These are phyloP conservation scores for Neoascochyta sp. DNA, from an alignment of 2,329 filamentous ascomycete species.

Conservation along the genomic window DNA sequence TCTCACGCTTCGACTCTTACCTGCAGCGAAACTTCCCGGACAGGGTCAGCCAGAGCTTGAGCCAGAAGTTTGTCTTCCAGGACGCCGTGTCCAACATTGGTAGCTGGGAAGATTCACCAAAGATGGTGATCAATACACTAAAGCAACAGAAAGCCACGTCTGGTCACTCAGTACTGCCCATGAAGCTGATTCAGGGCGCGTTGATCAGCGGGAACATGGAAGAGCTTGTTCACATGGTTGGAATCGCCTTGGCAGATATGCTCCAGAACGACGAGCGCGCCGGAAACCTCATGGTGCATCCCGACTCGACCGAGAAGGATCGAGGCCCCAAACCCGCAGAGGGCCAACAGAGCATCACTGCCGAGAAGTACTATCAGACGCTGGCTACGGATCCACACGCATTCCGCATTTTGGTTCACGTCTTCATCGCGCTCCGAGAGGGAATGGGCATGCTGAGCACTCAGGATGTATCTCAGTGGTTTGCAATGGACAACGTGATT, in stretches of 20 bases:
- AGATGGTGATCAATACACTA: slow-evolving; percentile 57
- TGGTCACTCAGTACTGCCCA: slow-evolving; percentile 59
- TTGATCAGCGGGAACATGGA: slow-evolving; percentile 61
- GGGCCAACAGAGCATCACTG: slow-evolving; percentile 16
- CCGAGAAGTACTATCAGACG: slow-evolving; percentile 25
- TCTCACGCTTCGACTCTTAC: slow-evolving; percentile 74
- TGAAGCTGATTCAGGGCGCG: slow-evolving; percentile 73
- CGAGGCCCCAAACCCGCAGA: slow-evolving; percentile 17
- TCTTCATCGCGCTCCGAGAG: slow-evolving; percentile 63
- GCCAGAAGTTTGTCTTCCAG: slow-evolving; percentile 59
- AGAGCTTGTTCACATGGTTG: slow-evolving; percentile 44
- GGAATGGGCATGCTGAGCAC: slow-evolving; percentile 30
- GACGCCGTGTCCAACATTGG: slow-evolving; percentile 63
- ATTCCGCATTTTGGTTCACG: slow-evolving; percentile 46
- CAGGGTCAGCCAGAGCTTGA: slow-evolving; percentile 52
- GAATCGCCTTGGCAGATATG: slow-evolving; percentile 42
- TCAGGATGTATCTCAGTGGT: slow-evolving; percentile 26
- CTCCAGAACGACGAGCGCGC: slow-evolving; percentile 26
- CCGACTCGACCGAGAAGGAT: slow-evolving; percentile 18
- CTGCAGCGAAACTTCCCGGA: slow-evolving; percentile 53
- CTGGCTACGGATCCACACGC: slow-evolving; percentile 43
- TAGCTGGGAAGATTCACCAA: slow-evolving; percentile 50
- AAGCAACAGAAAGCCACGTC: slow-evolving; percentile 55
- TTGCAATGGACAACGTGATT: slow-evolving; percentile 66
- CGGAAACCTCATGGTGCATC: slow-evolving; percentile 31